Evolutionary conservation across 2,329 filamentous ascomycete species (phyloP), one percentile per base, ranked within the genome.

Genomic region (Falciphora oryzae): DNA sequence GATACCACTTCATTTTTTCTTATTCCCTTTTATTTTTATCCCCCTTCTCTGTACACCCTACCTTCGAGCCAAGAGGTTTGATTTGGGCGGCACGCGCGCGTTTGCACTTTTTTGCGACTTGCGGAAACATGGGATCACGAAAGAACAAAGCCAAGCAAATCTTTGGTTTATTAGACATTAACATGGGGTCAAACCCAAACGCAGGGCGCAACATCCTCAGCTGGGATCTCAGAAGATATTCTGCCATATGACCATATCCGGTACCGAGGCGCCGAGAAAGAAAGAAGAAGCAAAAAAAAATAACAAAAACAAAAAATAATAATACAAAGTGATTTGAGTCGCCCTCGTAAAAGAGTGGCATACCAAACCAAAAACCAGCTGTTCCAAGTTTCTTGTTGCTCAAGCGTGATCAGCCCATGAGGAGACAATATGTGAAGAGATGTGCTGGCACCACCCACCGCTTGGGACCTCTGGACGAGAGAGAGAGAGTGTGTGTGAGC

Each of bases 1-100:
- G 59, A 61, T 62, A 62, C 61, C 44, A 62, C 44, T 56, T 62
- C 27, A 27, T 25, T 28, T 28, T 57, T 56, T 61, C 27, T 57
- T 27, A 16, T 18, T 7, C 16, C 16, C 32, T 27, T 61, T 61
- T 27, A 18, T 44, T 27, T 61, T 31, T 32, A 27, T 22, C 31
- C 25, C n/a, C 27, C 7, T 50, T 50, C 44, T 50, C 22, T 50
- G 18, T n/a, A 22, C 44, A n/a, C 44, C 44, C 22, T 53, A 53
- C 8, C 16, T 53, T 53, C 8, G 22, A 22, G 22, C 44, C 18
- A 53, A 53, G 44, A 53, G 44, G 44, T 53, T 53, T 53, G 44
- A 53, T 25, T 10, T n/a, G 44, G 44, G 22, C 44, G 22, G 44
- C 22, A 53, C 22, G 44, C 44, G 44, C 44, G 44, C 44, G 44